A percentile compares a stretch with the other conserved stretches of the same genome.
These are phyloP conservation scores for Mortierella polycephala DNA, from an alignment of 371 early-diverging fungal genomes.

Conservation along the genomic window DNA sequence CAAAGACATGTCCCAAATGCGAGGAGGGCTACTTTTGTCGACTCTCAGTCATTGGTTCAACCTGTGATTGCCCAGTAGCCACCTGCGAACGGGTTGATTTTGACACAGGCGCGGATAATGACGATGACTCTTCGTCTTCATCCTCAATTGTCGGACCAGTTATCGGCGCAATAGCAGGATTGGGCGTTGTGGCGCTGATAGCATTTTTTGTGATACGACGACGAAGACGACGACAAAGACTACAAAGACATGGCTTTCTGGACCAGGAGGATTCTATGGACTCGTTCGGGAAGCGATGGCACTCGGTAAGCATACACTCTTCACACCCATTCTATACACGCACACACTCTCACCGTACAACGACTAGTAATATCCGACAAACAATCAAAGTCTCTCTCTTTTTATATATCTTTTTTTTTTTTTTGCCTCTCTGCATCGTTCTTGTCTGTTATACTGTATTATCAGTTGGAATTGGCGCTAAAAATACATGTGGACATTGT, in stretches of 20 bases:
- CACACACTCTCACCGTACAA: too few species aligned
- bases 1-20: slow-evolving; percentile 16
- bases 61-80: slow-evolving; percentile 31
- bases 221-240: slow-evolving; percentile 14
- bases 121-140: not conserved
- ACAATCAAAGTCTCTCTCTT: not conserved
- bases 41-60: slow-evolving; percentile 12
- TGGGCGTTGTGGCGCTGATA: slow-evolving; percentile 16
- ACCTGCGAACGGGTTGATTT: slow-evolving; percentile 23
- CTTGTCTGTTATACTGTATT: not conserved
- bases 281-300: slow-evolving; percentile 33
- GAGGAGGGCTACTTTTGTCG: slow-evolving; percentile 9
- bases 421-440: not conserved
- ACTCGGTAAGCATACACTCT: slow-evolving; percentile 25
- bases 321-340: not conserved
- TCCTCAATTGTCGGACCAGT: slow-evolving; percentile 32
- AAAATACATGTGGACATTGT: slow-evolving; percentile 12
- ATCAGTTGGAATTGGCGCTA: slow-evolving; percentile 8
- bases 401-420: not conserved
- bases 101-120: slow-evolving; percentile 30
- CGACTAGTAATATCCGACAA: too few species aligned
- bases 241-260: not conserved
- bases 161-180: slow-evolving; percentile 32
- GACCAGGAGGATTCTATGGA: slow-evolving; percentile 40
- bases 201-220: slow-evolving; percentile 35